Conservation (phyloP, 2,329 filamentous ascomycete genomes). For the Xylaria sp. region DNA sequence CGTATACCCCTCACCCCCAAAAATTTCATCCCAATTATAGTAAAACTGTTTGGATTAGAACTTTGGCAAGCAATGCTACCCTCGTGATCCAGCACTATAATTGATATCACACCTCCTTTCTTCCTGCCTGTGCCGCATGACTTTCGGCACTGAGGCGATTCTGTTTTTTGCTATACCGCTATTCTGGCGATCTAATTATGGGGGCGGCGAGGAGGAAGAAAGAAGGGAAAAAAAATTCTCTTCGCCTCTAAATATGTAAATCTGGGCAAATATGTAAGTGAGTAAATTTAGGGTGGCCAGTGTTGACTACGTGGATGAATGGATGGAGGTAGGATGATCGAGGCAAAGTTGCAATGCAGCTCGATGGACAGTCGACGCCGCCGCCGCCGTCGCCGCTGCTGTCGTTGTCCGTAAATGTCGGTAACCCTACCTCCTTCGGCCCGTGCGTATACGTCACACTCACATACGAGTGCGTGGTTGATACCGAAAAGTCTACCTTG, state of each 20-base stretch:
- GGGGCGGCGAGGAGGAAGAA: background rate
- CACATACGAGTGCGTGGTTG: background rate
- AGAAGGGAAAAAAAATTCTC: too few relatives aligned
- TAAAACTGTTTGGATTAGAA: background rate
- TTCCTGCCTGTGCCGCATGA: slow-evolving; percentile 22
- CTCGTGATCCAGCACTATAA: slow-evolving; percentile 30
- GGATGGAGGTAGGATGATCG: background rate
- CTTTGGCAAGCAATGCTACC: slow-evolving; percentile 22
- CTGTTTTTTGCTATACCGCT: slow-evolving; percentile 24
- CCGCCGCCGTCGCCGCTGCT: background rate
- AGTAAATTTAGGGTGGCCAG: slow-evolving; percentile 15
- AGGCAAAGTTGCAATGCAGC: slow-evolving; percentile 22
- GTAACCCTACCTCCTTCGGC: slow-evolving; percentile 27
- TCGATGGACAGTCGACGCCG: background rate
- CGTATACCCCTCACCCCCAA: slow-evolving; percentile 8
- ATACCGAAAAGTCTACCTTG: background rate
- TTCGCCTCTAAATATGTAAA: slow-evolving; percentile 3
- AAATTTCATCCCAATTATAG: slow-evolving; percentile 30
- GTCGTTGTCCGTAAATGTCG: slow-evolving; percentile 6
- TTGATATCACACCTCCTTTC: slow-evolving; percentile 21
- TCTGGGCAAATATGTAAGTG: slow-evolving; percentile 8
- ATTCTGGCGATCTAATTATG: slow-evolving; percentile 29
- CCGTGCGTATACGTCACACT: slow-evolving; percentile 4
- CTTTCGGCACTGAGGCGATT: slow-evolving; percentile 32
- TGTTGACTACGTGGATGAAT: background rate